A percentile compares a stretch with the other conserved stretches of the same genome.
phyloP scores from a whole-genome alignment of 345 rosid species.

The Populus simonii region DNA sequence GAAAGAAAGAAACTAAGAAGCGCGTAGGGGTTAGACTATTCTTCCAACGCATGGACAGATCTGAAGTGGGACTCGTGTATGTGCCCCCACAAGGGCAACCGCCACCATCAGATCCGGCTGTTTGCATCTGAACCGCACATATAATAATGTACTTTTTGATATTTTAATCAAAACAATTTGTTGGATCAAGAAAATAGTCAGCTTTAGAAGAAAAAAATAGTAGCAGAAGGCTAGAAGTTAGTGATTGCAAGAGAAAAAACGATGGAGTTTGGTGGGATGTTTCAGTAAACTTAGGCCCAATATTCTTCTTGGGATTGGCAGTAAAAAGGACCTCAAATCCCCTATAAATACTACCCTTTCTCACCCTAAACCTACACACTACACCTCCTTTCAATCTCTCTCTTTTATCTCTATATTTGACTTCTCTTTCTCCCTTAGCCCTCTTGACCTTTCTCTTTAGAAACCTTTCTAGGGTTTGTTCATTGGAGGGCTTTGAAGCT shows the following conservation, averaged over 20 bases:
- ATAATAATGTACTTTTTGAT: slow-evolving; percentile 9
- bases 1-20: neutral
- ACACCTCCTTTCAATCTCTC: neutral
- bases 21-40: slow-evolving; percentile 24
- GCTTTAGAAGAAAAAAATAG: neutral
- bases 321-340: slow-evolving; percentile 38
- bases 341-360: slow-evolving; percentile 51
- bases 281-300: slow-evolving; percentile 50
- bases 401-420: neutral
- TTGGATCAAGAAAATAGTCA: neutral
- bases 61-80: slow-evolving; percentile 27
- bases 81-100: slow-evolving; percentile 36
- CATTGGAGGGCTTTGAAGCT: neutral
- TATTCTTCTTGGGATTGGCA: slow-evolving; percentile 97
- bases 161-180: neutral
- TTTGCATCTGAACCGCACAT: slow-evolving; percentile 46
- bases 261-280: slow-evolving; percentile 18
- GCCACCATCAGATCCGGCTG: slow-evolving; percentile 49
- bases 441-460: neutral
- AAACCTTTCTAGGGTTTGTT: slow-evolving; percentile 7
- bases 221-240: neutral
- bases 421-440: slow-evolving; percentile 1
- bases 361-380: slow-evolving; percentile 17
- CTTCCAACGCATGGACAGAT: slow-evolving; percentile 28
- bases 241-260: slow-evolving; percentile 6